These are phyloP conservation scores for Calonectria multiphialidica DNA, from an alignment of 2,329 filamentous ascomycete species.

Conservation along the genomic window DNA sequence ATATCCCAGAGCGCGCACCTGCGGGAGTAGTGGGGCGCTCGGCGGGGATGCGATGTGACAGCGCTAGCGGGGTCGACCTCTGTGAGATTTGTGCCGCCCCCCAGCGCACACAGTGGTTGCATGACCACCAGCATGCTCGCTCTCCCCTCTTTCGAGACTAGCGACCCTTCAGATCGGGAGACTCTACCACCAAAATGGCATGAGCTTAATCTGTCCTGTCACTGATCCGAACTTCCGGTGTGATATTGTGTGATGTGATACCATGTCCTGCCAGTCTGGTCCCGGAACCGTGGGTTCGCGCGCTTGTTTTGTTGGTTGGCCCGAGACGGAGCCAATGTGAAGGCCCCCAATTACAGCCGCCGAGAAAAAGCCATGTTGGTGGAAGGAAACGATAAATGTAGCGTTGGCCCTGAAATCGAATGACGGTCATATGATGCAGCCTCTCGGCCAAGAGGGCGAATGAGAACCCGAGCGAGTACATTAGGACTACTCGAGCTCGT, in stretches of 20 bases:
- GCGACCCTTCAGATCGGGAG: slow-evolving; percentile 17
- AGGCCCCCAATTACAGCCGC: not conserved
- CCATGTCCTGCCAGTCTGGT: not conserved
- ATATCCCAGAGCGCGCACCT: slow-evolving; percentile 8
- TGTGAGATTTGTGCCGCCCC: not conserved
- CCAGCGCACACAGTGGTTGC: slow-evolving; percentile 6
- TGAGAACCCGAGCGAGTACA: not conserved
- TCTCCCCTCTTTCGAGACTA: not conserved
- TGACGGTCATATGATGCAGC: slow-evolving; percentile 20
- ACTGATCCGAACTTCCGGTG: slow-evolving; percentile 16
- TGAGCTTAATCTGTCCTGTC: slow-evolving; percentile 19
- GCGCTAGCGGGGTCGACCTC: slow-evolving; percentile 34
- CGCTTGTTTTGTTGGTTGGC: slow-evolving; percentile 1
- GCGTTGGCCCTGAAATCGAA: slow-evolving; percentile 1
- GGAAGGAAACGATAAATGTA: not conserved
- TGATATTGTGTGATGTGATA: slow-evolving; percentile 8
- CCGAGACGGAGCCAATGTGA: not conserved
- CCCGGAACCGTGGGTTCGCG: not conserved
- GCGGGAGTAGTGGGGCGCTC: slow-evolving; percentile 14
- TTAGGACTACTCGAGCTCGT: not conserved
- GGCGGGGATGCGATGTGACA: slow-evolving; percentile 42
- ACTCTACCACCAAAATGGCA: slow-evolving; percentile 20
- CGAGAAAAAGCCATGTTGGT: not conserved
- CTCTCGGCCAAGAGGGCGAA: not conserved
- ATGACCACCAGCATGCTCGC: not conserved